These are phyloP conservation scores for Chlorella sp. DNA, from an alignment of 139 green algal genomes.

Conservation along the genomic window DNA sequence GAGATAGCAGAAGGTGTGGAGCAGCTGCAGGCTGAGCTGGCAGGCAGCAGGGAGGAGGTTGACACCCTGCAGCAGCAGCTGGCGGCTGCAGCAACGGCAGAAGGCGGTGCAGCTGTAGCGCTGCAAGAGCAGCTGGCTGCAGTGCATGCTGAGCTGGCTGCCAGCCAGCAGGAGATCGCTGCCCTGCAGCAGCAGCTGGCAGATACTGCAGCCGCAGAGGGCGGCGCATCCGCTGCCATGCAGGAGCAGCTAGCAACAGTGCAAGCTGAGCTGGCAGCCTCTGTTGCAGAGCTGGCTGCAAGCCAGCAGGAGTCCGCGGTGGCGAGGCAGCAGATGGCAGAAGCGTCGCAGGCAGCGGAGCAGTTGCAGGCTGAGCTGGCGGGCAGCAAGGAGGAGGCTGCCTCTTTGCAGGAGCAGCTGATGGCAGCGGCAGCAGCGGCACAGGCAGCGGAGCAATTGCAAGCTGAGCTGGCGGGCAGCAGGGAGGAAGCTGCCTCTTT, in stretches of 20 bases:
- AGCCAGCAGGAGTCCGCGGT: background rate
- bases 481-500: background rate
- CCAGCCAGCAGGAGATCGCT: background rate
- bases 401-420: background rate
- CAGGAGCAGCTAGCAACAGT: background rate
- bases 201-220: background rate
- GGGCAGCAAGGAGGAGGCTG: background rate
- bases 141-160: slow-evolving; percentile 2
- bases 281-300: background rate
- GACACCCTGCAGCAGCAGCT: background rate
- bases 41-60: background rate
- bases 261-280: background rate
- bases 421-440: background rate
- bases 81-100: background rate
- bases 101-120: background rate
- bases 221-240: background rate
- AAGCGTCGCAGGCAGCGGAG: background rate
- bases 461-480: background rate
- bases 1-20: background rate
- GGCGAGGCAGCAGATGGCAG: slow-evolving; percentile 8
- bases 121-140: background rate
- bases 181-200: background rate
- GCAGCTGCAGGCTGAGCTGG: slow-evolving; percentile 10
- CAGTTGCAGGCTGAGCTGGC: slow-evolving; percentile 6
- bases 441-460: background rate